phyloP scores from a whole-genome alignment of 2,329 filamentous ascomycete species.

The Diaporthe citri region DNA sequence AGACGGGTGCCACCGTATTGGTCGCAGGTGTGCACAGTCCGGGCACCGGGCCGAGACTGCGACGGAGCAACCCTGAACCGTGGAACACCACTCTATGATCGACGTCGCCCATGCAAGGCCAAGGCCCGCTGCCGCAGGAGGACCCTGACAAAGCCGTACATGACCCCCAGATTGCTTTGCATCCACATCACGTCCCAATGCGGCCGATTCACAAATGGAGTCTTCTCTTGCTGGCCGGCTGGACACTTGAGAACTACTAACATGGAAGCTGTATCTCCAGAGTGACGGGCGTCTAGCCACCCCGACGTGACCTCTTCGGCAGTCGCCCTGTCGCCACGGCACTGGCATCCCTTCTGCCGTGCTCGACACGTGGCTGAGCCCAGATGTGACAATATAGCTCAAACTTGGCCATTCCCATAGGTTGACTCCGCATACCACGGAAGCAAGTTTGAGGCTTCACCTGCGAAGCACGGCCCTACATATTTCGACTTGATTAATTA shows the following conservation, averaged over 20 bases:
- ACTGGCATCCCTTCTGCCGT: conserved; percentile 29
- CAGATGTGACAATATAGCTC: conserved; percentile 16
- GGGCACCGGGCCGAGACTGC: conserved; percentile 29
- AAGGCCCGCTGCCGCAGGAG: conserved; percentile 14
- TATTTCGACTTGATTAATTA: conserved; percentile 9
- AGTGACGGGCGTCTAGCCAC: conserved; percentile 4
- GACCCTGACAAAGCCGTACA: conserved; percentile 25
- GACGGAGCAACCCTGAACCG: conserved; percentile 26
- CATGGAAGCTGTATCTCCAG: background rate
- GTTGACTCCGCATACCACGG: background rate
- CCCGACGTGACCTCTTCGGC: conserved; percentile 8
- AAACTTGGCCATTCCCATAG: background rate
- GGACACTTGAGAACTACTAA: background rate
- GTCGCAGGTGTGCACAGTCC: conserved; percentile 20
- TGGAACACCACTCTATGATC: conserved; percentile 22
- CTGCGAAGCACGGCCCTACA: background rate
- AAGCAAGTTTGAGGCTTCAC: conserved; percentile 3
- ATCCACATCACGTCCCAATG: conserved; percentile 23
- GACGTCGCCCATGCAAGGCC: conserved; percentile 8
- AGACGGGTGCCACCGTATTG: conserved; percentile 24
- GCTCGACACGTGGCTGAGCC: conserved; percentile 34
- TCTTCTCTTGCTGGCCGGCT: conserved; percentile 6
- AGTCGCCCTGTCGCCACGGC: conserved; percentile 19
- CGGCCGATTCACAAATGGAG: background rate
- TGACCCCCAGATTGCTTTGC: conserved; percentile 17